These are phyloP conservation scores for Chrysosporium queenslandicum DNA, from an alignment of 2,329 filamentous ascomycete species.

Conservation along the genomic window DNA sequence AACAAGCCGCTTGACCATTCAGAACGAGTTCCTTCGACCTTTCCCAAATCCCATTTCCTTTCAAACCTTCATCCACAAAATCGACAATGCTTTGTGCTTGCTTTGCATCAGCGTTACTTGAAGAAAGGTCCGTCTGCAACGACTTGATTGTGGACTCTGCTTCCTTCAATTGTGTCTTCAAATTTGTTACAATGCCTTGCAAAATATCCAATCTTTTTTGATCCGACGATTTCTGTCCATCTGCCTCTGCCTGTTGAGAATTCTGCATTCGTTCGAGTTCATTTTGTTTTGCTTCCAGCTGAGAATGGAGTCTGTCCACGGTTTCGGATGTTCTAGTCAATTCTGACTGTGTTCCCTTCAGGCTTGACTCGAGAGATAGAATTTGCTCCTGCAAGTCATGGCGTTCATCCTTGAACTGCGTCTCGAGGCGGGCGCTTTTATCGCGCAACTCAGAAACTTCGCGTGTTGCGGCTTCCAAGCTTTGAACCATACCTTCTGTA, in stretches of 20 bases:
- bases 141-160: conserved; percentile 42
- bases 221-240: conserved; percentile 30
- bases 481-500: conserved; percentile 53
- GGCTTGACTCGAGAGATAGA: conserved; percentile 34
- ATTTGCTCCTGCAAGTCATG: conserved; percentile 34
- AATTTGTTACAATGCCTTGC: conserved; percentile 45
- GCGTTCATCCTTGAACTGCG: conserved; percentile 39
- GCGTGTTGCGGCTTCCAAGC: conserved; percentile 56
- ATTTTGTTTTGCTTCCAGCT: conserved; percentile 34
- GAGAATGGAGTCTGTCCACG: conserved; percentile 28
- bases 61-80: conserved; percentile 34
- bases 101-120: conserved; percentile 30
- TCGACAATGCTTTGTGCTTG: conserved; percentile 29
- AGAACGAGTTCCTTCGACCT: conserved; percentile 26
- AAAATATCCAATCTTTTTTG: conserved; percentile 47
- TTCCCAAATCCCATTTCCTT: conserved; percentile 29
- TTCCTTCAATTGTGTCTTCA: conserved; percentile 46
- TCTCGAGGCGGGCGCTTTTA: conserved; percentile 41
- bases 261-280: conserved; percentile 30
- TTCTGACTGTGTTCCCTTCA: conserved; percentile 26
- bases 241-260: conserved; percentile 19
- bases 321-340: conserved; percentile 24
- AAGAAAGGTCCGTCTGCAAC: conserved; percentile 35
- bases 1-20: conserved; percentile 28
- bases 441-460: conserved; percentile 51